phyloP scores from a whole-genome alignment of 2,329 filamentous ascomycete species.

The Botryosphaeria dothidea region DNA sequence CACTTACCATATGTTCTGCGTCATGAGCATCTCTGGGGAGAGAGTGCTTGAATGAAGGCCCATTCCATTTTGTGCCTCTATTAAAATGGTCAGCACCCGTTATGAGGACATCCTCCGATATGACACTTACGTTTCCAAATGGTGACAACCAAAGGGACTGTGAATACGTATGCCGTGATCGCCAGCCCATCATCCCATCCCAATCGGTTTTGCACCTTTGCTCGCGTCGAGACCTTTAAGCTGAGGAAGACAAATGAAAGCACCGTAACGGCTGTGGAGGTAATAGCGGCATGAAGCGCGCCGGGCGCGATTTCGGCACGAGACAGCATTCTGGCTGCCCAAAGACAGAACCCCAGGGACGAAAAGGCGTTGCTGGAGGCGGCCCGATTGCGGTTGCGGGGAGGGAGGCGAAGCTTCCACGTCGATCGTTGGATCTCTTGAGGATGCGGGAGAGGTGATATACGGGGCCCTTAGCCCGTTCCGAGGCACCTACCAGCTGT shows the following conservation, averaged over 20 bases:
- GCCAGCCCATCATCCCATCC: conserved; percentile 4
- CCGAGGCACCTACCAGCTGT: neutral
- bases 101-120: too few species aligned
- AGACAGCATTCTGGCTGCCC: neutral
- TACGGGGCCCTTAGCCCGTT: neutral
- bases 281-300: neutral
- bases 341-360: too few species aligned
- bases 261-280: neutral
- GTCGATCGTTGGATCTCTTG: neutral
- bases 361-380: neutral
- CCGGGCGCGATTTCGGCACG: neutral
- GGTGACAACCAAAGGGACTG: neutral
- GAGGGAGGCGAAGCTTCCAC: neutral
- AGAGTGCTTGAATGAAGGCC: neutral
- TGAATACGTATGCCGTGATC: neutral
- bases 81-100: neutral
- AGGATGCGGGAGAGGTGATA: neutral
- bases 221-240: neutral
- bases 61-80: conserved; percentile 2
- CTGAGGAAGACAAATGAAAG: neutral
- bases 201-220: neutral
- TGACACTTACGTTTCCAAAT: neutral
- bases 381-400: neutral
- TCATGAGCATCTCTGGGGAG: neutral
- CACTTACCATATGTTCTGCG: neutral